These are phyloP conservation scores for Eucalyptus leucophloia DNA, from an alignment of 345 rosid genomes.

Conservation along the genomic window DNA sequence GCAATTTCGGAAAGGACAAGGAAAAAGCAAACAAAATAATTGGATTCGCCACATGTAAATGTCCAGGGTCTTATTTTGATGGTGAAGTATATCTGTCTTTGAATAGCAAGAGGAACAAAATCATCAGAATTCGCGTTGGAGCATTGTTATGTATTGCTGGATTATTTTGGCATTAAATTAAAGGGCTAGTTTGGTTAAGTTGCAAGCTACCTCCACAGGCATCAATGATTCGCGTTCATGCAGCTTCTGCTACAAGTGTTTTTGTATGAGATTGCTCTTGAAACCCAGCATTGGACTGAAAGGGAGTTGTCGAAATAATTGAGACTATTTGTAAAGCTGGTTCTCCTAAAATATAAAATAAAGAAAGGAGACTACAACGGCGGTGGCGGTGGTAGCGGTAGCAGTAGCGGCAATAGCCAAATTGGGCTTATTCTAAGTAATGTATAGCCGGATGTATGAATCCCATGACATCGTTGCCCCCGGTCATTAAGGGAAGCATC, in stretches of 20 bases:
- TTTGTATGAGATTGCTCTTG: background rate
- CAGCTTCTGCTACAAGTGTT: background rate
- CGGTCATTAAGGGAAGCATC: no score
- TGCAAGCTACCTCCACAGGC: background rate
- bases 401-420: background rate
- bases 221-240: background rate
- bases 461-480: background rate
- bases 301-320: background rate
- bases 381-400: fast-evolving
- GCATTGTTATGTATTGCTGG: background rate
- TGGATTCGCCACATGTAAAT: background rate
- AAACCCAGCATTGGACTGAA: background rate
- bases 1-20: background rate
- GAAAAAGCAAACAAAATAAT: background rate
- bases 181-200: background rate
- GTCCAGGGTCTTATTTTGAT: background rate
- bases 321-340: background rate
- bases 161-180: background rate
- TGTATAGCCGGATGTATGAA: background rate
- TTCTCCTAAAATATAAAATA: background rate
- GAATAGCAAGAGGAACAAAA: background rate
- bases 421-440: background rate
- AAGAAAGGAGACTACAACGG: background rate
- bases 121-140: background rate
- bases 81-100: background rate